Evolutionary conservation across 345 rosid species (phyloP), one percentile per base, ranked within the genome.

Genomic region (Laguncularia racemosa): DNA sequence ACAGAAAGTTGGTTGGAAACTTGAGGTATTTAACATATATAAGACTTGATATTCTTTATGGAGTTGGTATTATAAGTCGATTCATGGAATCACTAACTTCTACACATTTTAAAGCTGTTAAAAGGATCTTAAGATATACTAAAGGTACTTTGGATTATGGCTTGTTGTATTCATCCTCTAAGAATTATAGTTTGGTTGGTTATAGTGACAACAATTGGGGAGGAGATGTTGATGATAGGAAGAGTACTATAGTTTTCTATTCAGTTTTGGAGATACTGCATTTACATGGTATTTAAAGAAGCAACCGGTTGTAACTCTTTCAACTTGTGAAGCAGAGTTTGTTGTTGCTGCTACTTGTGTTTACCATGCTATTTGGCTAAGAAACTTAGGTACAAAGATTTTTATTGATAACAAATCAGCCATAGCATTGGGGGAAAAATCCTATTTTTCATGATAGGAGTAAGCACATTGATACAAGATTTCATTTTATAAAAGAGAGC

Each of bases 11-110:
- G 0, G 45, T 66, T 16, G 70, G 64, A 52, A 58, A 63, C 19
- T 21, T 67, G 17, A 18, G 56, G 14, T 60, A 60, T 23, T 44
- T 55, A 13, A 43, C 57, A 40, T 50, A 44, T 18, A 55, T 67
- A 2, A 20, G 58, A 49, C 38, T 44, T 1, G 18, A 53, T 38
- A 33, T 59, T 13, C 5, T 60, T 14, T 66, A 26, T 16, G 15
- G 2, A 38, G 60, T 66, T 48, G 55, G 60, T 1, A 16, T 59
- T 14, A 43, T 46, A 10, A 40, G 57, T 17, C 1, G 19, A 8
- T 65, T 38, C 12, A 45, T 45, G 45, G 46, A 58, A 10, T 16
- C 55, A 13, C 33, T n/a, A 0, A 50, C 21, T 12, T 18, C 33
- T 5, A 20, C 62, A 20, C 63, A 65, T n/a, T 20, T 53, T 45